Percentiles rank a stretch among this genome's conserved stretches.
These are phyloP conservation scores for Isabelozyma heimii DNA, from an alignment of 805 yeast genomes.

Conservation along the genomic window DNA sequence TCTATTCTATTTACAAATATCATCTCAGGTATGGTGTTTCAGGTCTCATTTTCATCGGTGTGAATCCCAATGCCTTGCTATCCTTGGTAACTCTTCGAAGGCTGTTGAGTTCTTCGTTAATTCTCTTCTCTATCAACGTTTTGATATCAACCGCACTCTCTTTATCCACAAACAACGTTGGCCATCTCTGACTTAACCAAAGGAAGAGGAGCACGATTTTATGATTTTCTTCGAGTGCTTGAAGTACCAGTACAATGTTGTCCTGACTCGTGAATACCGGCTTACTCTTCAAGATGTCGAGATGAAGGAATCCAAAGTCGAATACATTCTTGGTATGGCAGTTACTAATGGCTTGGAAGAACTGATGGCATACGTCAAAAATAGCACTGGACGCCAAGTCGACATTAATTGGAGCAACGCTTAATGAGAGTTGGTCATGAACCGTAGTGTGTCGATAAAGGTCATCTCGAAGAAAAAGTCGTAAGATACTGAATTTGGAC, in stretches of 20 bases:
- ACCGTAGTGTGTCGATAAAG: conserved; percentile 34
- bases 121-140: conserved; percentile 61
- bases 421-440: conserved; percentile 54
- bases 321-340: conserved; percentile 54
- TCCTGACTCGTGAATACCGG: conserved; percentile 17
- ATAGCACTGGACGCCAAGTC: conserved; percentile 29
- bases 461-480: conserved; percentile 37
- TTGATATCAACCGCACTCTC: conserved; percentile 72
- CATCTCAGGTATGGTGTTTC: background rate
- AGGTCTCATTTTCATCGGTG: background rate
- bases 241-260: conserved; percentile 18
- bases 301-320: conserved; percentile 42
- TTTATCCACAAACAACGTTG: conserved; percentile 72
- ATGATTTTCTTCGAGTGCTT: conserved; percentile 62
- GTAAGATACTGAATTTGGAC: conserved; percentile 39
- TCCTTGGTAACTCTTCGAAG: conserved; percentile 19
- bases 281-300: conserved; percentile 16
- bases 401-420: conserved; percentile 59
- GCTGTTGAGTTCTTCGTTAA: conserved; percentile 45
- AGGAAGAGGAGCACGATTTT: conserved; percentile 63
- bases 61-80: background rate
- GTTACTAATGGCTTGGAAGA: conserved; percentile 52
- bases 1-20: background rate
- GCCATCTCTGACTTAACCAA: conserved; percentile 89
- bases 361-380: conserved; percentile 42